Evolutionary conservation across 2,329 filamentous ascomycete genomes (phyloP).

Genomic region (Aspergillus versicolor): DNA sequence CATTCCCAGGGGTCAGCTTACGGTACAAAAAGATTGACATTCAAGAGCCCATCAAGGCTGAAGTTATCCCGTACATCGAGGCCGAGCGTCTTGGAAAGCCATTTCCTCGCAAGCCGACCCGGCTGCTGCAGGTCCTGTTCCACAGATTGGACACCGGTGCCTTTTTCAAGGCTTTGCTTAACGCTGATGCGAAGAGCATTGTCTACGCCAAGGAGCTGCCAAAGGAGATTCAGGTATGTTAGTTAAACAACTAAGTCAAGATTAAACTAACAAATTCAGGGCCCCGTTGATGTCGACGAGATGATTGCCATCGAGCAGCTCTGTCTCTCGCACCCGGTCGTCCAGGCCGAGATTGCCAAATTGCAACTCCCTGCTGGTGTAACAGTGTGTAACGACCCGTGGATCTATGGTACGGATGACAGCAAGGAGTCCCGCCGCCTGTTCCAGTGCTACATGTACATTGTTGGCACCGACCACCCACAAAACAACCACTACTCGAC

Average conservation of each 20-base stretch:
- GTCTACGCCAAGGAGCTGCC: slow-evolving; percentile 44
- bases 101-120: slow-evolving; percentile 51
- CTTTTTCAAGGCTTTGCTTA: slow-evolving; percentile 44
- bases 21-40: slow-evolving; percentile 67
- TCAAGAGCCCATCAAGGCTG: slow-evolving; percentile 62
- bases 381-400: slow-evolving; percentile 60
- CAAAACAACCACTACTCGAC: slow-evolving; percentile 39
- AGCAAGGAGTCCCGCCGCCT: slow-evolving; percentile 39
- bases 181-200: slow-evolving; percentile 37
- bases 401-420: slow-evolving; percentile 64
- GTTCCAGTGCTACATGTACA: slow-evolving; percentile 44
- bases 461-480: slow-evolving; percentile 34
- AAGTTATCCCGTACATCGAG: slow-evolving; percentile 60
- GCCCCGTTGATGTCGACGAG: slow-evolving; percentile 59
- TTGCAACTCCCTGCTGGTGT: slow-evolving; percentile 58
- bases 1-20: slow-evolving; percentile 37
- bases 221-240: slow-evolving; percentile 46
- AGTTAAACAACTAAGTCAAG: background rate
- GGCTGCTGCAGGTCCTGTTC: slow-evolving; percentile 55
- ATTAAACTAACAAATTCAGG: slow-evolving; percentile 36
- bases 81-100: slow-evolving; percentile 57
- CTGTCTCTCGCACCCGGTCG: slow-evolving; percentile 55
- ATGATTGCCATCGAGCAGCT: slow-evolving; percentile 58
- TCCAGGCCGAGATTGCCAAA: slow-evolving; percentile 60
- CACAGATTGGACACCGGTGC: slow-evolving; percentile 41